Evolutionary conservation across 2,329 filamentous ascomycete genomes (phyloP).

Genomic region (Colletotrichum musicola): DNA sequence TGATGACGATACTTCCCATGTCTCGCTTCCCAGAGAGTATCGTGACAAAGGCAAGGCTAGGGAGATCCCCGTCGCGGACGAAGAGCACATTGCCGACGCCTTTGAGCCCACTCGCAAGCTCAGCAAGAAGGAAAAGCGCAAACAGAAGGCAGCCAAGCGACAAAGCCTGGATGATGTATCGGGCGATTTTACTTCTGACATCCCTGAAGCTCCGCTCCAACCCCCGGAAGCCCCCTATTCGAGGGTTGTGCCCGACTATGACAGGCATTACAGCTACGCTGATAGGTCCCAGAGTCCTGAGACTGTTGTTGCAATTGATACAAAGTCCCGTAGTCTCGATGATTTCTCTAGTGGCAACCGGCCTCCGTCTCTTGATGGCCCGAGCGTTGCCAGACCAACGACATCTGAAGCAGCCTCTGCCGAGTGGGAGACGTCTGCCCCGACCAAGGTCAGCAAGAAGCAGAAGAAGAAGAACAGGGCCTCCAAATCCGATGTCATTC

Average conservation of each 20-base stretch:
- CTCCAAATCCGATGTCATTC: conserved; percentile 45
- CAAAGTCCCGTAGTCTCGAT: conserved; percentile 13
- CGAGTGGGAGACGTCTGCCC: conserved; percentile 42
- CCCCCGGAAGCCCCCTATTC: background rate
- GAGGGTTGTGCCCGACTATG: background rate
- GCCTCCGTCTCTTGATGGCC: conserved; percentile 5
- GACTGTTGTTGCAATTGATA: conserved; percentile 27
- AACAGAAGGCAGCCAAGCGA: conserved; percentile 56
- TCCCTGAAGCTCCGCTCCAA: background rate
- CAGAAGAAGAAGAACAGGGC: conserved; percentile 57
- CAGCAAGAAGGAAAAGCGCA: conserved; percentile 64
- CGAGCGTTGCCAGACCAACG: background rate
- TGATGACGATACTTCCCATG: conserved; percentile 43
- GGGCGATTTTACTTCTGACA: background rate
- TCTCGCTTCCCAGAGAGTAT: conserved; percentile 43
- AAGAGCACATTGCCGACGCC: conserved; percentile 34
- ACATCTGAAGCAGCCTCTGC: conserved; percentile 7
- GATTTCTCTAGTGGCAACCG: conserved; percentile 2
- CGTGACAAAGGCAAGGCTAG: conserved; percentile 39
- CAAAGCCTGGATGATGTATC: conserved; percentile 46
- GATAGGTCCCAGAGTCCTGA: conserved; percentile 27
- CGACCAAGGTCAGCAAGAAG: conserved; percentile 48
- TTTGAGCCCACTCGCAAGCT: conserved; percentile 46
- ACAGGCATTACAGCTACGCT: conserved; percentile 11
- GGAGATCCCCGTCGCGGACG: conserved; percentile 40